phyloP scores from a whole-genome alignment of 2,329 filamentous ascomycete species.

The Leptographium radiaticola region DNA sequence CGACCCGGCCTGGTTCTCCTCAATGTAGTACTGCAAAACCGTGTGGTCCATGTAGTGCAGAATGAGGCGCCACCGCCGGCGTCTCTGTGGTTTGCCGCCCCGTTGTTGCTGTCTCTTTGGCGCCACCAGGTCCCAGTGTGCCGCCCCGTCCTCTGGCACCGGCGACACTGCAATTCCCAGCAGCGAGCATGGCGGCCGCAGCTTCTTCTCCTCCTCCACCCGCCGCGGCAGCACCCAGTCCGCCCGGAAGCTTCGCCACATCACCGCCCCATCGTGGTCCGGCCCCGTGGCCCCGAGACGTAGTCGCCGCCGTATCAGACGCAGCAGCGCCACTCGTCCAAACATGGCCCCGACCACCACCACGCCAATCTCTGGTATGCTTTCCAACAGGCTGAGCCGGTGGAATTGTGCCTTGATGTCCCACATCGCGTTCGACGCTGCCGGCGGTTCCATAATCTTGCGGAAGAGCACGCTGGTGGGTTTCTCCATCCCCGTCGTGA shows the following conservation, averaged over 20 bases:
- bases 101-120: background rate
- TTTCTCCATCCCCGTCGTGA: slow-evolving; percentile 18
- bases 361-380: slow-evolving; percentile 58
- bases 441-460: slow-evolving; percentile 19
- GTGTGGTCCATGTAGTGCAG: slow-evolving; percentile 60
- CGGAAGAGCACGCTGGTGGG: slow-evolving; percentile 15
- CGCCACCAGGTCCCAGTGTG: slow-evolving; percentile 12
- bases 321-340: slow-evolving; percentile 50
- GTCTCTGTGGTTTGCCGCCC: slow-evolving; percentile 13
- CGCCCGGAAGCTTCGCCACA: slow-evolving; percentile 30
- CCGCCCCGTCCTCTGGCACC: slow-evolving; percentile 33
- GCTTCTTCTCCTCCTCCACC: slow-evolving; percentile 29
- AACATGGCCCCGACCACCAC: slow-evolving; percentile 54
- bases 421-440: slow-evolving; percentile 13
- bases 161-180: slow-evolving; percentile 57
- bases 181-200: slow-evolving; percentile 37
- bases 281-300: no score
- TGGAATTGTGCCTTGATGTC: slow-evolving; percentile 21
- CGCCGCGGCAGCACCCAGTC: slow-evolving; percentile 37
- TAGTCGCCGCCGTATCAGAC: slow-evolving; percentile 35
- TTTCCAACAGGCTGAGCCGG: slow-evolving; percentile 47
- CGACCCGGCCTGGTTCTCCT: slow-evolving; percentile 5
- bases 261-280: background rate
- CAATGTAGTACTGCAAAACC: slow-evolving; percentile 56
- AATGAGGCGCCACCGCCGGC: slow-evolving; percentile 51